Evolutionary conservation across 805 yeast genomes (phyloP), one percentile per base, ranked within the genome.

Genomic region (Isabelozyma pseudorhagii): DNA sequence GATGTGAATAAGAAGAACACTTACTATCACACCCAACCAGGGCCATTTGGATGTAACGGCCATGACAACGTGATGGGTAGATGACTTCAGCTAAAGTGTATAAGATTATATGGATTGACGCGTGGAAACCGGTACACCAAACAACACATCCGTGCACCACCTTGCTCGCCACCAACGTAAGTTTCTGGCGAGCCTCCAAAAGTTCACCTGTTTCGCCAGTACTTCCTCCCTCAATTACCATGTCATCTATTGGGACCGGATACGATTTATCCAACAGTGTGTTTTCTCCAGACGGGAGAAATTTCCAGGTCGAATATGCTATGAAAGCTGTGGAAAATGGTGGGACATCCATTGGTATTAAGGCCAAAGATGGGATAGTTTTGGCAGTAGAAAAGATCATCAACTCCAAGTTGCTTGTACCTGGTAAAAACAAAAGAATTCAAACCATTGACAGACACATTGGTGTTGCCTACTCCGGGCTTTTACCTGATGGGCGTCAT

Each of bases 261-360:
- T 94, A 94, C 83, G 99, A 94, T 79, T 84, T 94, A 64, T 90
- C 97, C 34, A 94, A 94, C 76, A 86, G 96, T 73, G 97, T 93
- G 54, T 94, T 94, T 74, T 84, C 90, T 49, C 93, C 93, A 50
- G 97, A 90, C 67, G 96, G 96, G 40, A 81, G 96, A 74, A 89
- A 89, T 69, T 94, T 94, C 75, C 99, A 94, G 71, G 99, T 94
- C 15, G 99, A 94, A 69, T 94, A 94, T 63, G 99, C 99, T 31
- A 80, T 87, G 61, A 94, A 94, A 66, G 99, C 99, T 1, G 98
- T 93, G 3, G 99, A 94, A 69, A 92, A 91, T 62, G 97, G 97
- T 45, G 96, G 97, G 9, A 94, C 99, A 0, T 85, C 97, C 17
- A 78, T 94, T 59, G 99, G 97, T 40, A 85, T 94, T 66, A 88